A percentile compares a stretch with the other conserved stretches of the same genome.
phyloP scores from a whole-genome alignment of 2,329 filamentous ascomycete species.

The Didymella keratinophila region DNA sequence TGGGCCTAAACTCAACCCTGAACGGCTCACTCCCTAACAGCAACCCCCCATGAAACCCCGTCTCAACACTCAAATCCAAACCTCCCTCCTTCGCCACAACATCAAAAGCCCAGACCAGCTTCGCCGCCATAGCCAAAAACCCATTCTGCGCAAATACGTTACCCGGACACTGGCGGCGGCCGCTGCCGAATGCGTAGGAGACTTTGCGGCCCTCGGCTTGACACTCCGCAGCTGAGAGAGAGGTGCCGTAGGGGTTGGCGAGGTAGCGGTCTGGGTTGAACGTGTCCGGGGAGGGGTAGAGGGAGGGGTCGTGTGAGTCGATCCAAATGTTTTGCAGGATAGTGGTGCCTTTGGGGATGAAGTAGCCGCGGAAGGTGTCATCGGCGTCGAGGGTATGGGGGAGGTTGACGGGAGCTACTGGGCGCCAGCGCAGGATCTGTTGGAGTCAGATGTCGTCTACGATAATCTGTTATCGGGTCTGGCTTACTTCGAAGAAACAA shows the following conservation, averaged over 20 bases:
- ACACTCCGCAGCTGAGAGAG: background rate
- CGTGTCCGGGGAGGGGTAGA: background rate
- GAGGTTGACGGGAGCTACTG: background rate
- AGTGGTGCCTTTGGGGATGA: background rate
- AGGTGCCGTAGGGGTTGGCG: background rate
- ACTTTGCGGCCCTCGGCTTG: background rate
- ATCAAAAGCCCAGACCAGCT: background rate
- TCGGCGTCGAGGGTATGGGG: background rate
- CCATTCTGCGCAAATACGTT: background rate
- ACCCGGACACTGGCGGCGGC: background rate
- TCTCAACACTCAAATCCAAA: background rate
- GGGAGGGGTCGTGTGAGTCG: background rate
- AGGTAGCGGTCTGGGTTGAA: background rate
- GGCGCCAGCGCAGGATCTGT: background rate
- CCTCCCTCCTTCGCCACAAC: background rate
- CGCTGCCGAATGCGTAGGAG: background rate
- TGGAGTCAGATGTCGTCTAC: background rate
- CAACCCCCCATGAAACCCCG: background rate
- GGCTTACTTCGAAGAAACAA: background rate
- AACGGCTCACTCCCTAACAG: background rate
- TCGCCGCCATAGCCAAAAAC: background rate
- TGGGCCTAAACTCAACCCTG: background rate
- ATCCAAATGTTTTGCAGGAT: background rate
- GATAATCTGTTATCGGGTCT: background rate
- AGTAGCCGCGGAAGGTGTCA: background rate